Conservation (phyloP, 1,284 basidiomycete species). For the Caloboletus inedulis region DNA sequence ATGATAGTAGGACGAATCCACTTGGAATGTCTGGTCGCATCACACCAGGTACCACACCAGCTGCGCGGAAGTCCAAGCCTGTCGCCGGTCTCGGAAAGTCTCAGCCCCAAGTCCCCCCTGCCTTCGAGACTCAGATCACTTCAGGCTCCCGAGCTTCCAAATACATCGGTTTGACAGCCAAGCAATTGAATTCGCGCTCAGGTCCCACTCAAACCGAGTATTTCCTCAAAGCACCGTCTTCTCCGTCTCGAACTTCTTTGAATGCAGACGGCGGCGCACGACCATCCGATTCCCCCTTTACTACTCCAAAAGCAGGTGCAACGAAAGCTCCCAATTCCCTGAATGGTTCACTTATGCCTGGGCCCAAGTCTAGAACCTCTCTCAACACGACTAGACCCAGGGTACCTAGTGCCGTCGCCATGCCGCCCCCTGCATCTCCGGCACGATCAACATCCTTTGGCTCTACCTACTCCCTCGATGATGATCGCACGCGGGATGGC, state of each 20-base stretch:
- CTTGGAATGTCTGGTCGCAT: constrained; percentile 37
- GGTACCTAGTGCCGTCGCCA: constrained; percentile 68
- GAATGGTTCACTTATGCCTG: constrained; percentile 39
- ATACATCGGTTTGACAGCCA: constrained; percentile 79
- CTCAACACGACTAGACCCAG: constrained; percentile 57
- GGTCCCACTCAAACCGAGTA: constrained; percentile 22
- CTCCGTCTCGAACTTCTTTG: constrained; percentile 29
- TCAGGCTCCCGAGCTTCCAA: constrained; percentile 81
- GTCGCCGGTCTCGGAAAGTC: constrained; percentile 20
- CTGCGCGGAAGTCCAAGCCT: constrained; percentile 33
- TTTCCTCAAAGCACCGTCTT: constrained; percentile 24
- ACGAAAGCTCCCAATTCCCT: constrained; percentile 38
- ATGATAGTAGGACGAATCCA: constrained; percentile 23
- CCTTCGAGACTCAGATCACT: constrained; percentile 53
- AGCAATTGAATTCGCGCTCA: constrained; percentile 61
- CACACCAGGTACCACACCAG: constrained; percentile 39
- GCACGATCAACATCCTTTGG: constrained; percentile 31
- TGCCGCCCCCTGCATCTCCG: constrained; percentile 74
- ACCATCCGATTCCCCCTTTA: constrained; percentile 50
- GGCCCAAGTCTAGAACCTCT: constrained; percentile 44
- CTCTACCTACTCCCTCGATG: constrained; percentile 34
- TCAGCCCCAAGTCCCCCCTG: constrained; percentile 31
- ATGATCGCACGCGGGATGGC: constrained; percentile 24
- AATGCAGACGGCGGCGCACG: constrained; percentile 14
- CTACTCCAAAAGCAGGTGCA: constrained; percentile 56